Conservation (phyloP, 768 basidiomycete genomes). For the Tylopilus subfusipes region DNA sequence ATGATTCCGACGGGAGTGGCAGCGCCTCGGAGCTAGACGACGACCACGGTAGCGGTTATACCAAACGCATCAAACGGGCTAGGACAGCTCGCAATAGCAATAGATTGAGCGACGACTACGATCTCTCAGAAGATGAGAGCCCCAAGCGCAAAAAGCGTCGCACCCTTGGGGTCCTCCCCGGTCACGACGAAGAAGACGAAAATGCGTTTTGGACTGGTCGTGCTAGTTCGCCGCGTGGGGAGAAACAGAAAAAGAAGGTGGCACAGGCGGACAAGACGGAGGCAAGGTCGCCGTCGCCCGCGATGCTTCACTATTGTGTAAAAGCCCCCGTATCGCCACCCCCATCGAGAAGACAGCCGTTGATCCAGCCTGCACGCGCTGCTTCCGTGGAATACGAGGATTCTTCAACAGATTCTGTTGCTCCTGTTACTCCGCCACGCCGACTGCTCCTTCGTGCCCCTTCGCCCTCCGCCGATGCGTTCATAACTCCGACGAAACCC, state of each 20-base stretch:
- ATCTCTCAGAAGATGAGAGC: slow-evolving; percentile 16
- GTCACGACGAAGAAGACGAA: slow-evolving; percentile 49
- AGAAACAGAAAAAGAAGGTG: slow-evolving; percentile 4
- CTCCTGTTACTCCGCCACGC: slow-evolving; percentile 25
- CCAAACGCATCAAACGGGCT: slow-evolving; percentile 10
- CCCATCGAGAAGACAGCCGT: slow-evolving; percentile 52
- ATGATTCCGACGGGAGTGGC: slow-evolving; percentile 36
- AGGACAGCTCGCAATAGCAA: slow-evolving; percentile 16
- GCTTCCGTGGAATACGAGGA: slow-evolving; percentile 22
- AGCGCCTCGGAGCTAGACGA: slow-evolving; percentile 35
- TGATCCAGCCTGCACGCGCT: slow-evolving; percentile 25
- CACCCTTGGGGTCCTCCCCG: slow-evolving; percentile 30
- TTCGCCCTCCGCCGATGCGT: slow-evolving; percentile 16
- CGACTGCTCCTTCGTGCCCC: slow-evolving; percentile 20
- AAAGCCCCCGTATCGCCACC: slow-evolving; percentile 61
- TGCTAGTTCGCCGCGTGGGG: slow-evolving; percentile 12
- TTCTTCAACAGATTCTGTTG: slow-evolving; percentile 8
- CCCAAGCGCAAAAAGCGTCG: slow-evolving; percentile 39
- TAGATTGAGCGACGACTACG: slow-evolving; percentile 17
- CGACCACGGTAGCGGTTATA: slow-evolving; percentile 10
- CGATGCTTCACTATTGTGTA: slow-evolving; percentile 32
- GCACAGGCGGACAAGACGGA: slow-evolving; percentile 8
- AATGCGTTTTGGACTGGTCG: slow-evolving; percentile 30
- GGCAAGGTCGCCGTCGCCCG: slow-evolving; percentile 34
- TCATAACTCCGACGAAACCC: slow-evolving; percentile 40